Base-by-base conservation (phyloP, 2,329 filamentous ascomycete genomes). In the Cadophora gregata region DNA sequence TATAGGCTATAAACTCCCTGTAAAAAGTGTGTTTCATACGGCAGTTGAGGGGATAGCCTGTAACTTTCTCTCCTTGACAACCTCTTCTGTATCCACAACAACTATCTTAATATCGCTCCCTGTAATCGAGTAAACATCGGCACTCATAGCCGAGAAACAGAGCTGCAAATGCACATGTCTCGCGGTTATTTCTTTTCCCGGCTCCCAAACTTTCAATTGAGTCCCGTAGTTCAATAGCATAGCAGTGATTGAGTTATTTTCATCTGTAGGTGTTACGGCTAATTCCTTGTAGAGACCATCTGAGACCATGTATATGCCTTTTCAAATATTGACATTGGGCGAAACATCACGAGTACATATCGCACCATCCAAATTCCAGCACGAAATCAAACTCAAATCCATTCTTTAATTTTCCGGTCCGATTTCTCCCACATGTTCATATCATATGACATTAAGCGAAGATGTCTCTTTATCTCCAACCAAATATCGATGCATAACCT, bases 181-280 rank as follows among this genome's bases (percentile, higher is more conserved):
- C 29, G n/a, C n/a, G n/a, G n/a, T n/a, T n/a, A 86, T 81, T 60
- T 86, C 80, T 78, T 72, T 83, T 78, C 0, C 86, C 86, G 0
- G 74, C 76, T 69, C 80, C 79, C 65, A 90, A 71, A 50, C 68
- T 70, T 21, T 66, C 68, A 58, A 68, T 65, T 24, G 45, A 38
- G 2, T 47, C 56, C 3, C 53, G n/a, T 10, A 70, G 53, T 12
- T 64, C 66, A 3, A 68, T 42, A 16, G 66, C 68, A 47, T 63
- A 7, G 68, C 68, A 1, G 65, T 67, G 36, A 67, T 60, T 3
- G n/a, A 55, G 24, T 64, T 67, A 7, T 55, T 61, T 19, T 38
- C 48, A 36, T 29, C 62, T n/a, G 25, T 63, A 7, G 64, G 24
- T 8, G 31, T 50, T 24, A 27, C 38, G 16, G 62, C 42, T 59